Evolutionary conservation across 345 rosid genomes (phyloP), one percentile per base, ranked within the genome.

Genomic region (Clausena lansium): DNA sequence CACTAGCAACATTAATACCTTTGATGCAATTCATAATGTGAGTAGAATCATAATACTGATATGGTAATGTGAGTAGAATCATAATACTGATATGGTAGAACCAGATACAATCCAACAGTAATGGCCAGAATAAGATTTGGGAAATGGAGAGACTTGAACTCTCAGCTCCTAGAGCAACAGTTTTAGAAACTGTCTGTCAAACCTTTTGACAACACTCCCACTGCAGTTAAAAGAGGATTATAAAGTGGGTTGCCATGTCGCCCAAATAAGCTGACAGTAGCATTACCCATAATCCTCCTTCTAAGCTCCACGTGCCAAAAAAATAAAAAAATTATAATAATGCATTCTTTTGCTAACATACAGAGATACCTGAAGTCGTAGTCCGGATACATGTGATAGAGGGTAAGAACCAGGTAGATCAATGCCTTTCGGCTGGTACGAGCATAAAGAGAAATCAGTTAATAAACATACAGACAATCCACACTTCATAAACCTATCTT

Each of bases 201-300:
- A 84, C 99, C 99, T 77, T 89, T 74, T 94, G 99, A 94, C 99
- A 96, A 87, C 99, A 96, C 95, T 96, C 97, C 97, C 99, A 90
- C 80, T 79, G 80, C 69, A 84, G 73, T 71, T 77, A 75, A 80
- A 76, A 85, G 88, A 83, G 89, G 87, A 91, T 85, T 89, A 91
- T 83, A 82, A 77, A 90, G 83, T 62, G 98, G 99, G 98, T 85
- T 96, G 97, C 83, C 99, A 94, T 79, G 78, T 91, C 98, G 98
- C 98, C 92, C 75, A 82, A 82, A 86, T 63, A 88, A 94, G 97
- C 97, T 96, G 97, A 91, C 94, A 76, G 78, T 90, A 95, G 79
- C 99, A 94, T 92, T 96, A 94, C 97, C 99, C 99, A 87, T 94
- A 92, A 94, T 85, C 98, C 97, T 85, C 88, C 77, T 84, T 86